Evolutionary conservation across 2,329 filamentous ascomycete genomes (phyloP).

Genomic region (Verticillium isaacii): DNA sequence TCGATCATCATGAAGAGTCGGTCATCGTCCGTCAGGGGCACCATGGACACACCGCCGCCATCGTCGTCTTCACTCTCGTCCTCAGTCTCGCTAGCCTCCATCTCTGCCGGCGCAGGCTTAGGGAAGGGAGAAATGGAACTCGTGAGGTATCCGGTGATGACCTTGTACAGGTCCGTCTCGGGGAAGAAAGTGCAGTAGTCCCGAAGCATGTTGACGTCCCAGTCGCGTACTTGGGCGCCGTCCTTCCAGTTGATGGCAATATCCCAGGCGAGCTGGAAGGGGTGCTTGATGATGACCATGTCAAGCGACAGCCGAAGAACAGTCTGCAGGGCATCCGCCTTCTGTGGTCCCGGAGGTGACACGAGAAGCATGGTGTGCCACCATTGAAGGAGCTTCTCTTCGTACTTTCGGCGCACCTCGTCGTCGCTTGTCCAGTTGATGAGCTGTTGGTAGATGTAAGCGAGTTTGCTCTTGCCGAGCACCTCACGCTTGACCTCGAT

Average conservation of each 20-base stretch:
- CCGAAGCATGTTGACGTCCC: slow-evolving; percentile 72
- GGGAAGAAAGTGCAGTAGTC: slow-evolving; percentile 84
- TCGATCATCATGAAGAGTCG: slow-evolving; percentile 76
- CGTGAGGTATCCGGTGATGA: slow-evolving; percentile 76
- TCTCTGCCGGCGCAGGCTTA: slow-evolving; percentile 18
- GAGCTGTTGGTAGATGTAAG: slow-evolving; percentile 72
- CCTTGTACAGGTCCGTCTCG: slow-evolving; percentile 73
- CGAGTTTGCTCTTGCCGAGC: slow-evolving; percentile 69
- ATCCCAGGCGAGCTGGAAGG: slow-evolving; percentile 85
- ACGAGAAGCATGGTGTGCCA: slow-evolving; percentile 74
- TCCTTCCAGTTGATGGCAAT: slow-evolving; percentile 89
- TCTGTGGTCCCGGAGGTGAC: slow-evolving; percentile 58
- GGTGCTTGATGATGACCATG: slow-evolving; percentile 95
- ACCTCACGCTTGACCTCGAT: slow-evolving; percentile 84
- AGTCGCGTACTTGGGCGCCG: slow-evolving; percentile 64
- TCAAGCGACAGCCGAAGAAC: slow-evolving; percentile 76
- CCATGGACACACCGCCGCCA: slow-evolving; percentile 47
- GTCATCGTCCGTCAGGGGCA: slow-evolving; percentile 69
- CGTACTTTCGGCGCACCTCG: slow-evolving; percentile 74
- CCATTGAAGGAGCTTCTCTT: slow-evolving; percentile 82
- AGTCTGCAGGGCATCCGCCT: slow-evolving; percentile 64
- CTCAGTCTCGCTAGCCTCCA: slow-evolving; percentile 26
- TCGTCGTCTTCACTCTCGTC: slow-evolving; percentile 57
- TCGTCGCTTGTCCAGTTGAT: slow-evolving; percentile 92
- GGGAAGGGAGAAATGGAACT: slow-evolving; percentile 84